These are phyloP conservation scores for Citrullus mucosospermus DNA, from an alignment of 306 rosid species.

Conservation along the genomic window DNA sequence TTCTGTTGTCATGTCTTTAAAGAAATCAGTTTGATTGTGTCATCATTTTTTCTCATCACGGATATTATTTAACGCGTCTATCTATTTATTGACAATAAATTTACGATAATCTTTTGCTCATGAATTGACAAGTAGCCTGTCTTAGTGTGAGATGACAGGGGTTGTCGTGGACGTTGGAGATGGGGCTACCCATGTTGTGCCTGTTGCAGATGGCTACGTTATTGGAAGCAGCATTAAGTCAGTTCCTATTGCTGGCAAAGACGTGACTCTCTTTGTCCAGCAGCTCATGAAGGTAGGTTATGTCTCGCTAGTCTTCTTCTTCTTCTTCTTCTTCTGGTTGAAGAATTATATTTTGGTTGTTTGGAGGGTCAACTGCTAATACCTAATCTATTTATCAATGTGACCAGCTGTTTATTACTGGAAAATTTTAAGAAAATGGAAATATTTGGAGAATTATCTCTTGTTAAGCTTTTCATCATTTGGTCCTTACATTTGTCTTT, in stretches of 20 bases:
- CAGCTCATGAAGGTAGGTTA: constrained; percentile 90
- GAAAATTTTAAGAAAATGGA: not conserved
- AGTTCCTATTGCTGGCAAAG: constrained; percentile 85
- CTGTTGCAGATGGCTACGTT: constrained; percentile 98
- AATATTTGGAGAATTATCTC: not conserved
- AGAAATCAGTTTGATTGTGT: not conserved
- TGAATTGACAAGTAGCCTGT: constrained; percentile 38
- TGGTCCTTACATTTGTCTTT: not conserved
- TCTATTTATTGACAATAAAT: not conserved
- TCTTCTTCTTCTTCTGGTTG: not conserved
- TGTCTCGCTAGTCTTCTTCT: not conserved
- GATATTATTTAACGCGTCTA: not conserved
- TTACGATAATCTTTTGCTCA: constrained; percentile 8
- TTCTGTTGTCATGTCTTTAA: not conserved
- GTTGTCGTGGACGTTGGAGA: constrained; percentile 97
- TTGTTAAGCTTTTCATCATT: not conserved
- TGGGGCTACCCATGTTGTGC: constrained; percentile 90
- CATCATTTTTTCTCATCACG: not conserved
- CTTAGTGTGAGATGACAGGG: constrained; percentile 99
- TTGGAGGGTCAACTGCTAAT: not conserved
- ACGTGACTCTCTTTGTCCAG: constrained; percentile 84
- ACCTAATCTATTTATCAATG: not conserved
- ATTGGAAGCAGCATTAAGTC: constrained; percentile 98
- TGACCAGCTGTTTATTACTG: not conserved
- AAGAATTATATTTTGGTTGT: not conserved